These are phyloP conservation scores for Podospora didyma DNA, from an alignment of 495 filamentous ascomycete genomes.

Conservation along the genomic window DNA sequence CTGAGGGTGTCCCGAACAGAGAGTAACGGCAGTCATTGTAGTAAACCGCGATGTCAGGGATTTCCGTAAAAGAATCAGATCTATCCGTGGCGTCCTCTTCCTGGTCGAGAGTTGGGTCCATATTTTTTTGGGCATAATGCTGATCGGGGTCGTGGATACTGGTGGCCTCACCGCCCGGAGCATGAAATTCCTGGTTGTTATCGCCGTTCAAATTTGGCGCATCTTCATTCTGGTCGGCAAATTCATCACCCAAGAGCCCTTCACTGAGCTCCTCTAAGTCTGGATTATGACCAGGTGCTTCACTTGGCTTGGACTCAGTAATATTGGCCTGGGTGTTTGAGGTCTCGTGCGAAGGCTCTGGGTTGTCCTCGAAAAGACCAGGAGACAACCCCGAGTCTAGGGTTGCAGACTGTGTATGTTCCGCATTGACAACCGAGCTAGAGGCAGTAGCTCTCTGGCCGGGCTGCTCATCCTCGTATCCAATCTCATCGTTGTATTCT, in stretches of 20 bases:
- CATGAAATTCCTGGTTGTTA: not conserved
- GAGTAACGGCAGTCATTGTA: slow-evolving; percentile 67
- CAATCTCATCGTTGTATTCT: slow-evolving; percentile 28
- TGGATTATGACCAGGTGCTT: not conserved
- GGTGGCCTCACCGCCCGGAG: not conserved
- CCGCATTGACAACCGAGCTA: not conserved
- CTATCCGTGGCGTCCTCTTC: slow-evolving; percentile 1
- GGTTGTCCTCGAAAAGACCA: not conserved
- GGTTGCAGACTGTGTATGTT: not conserved
- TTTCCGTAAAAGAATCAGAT: not conserved
- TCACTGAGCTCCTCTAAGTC: not conserved
- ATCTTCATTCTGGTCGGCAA: not conserved
- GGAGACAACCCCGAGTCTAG: not conserved
- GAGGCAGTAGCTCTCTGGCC: not conserved
- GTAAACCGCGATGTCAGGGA: slow-evolving; percentile 52
- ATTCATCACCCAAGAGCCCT: not conserved
- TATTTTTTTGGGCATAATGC: not conserved
- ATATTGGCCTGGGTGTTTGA: not conserved
- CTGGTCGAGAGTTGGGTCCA: not conserved
- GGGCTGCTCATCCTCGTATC: slow-evolving; percentile 28
- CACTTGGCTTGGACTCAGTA: not conserved
- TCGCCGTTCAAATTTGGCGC: too few species aligned
- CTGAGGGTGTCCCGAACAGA: slow-evolving; percentile 62
- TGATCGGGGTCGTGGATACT: not conserved
- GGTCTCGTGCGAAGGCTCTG: not conserved